Evolutionary conservation across 2,329 filamentous ascomycete genomes (phyloP).

Genomic region (Akanthomyces uredinophilus): DNA sequence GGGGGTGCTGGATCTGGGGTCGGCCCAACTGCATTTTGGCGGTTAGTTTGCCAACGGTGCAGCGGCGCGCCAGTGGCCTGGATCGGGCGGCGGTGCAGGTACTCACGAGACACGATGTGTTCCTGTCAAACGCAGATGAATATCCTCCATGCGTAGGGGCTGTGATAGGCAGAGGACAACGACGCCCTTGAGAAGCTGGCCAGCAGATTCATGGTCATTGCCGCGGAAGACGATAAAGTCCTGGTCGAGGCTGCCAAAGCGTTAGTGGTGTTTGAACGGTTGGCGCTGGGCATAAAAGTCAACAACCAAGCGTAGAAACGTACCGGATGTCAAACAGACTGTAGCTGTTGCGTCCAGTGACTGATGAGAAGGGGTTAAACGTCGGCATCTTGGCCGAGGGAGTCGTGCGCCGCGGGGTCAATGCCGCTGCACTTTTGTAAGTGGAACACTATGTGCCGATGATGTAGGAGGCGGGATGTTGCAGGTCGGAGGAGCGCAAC

Average conservation of each 20-base stretch:
- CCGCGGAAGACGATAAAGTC: slow-evolving; percentile 77
- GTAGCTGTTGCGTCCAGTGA: slow-evolving; percentile 45
- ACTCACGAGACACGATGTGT: slow-evolving; percentile 61
- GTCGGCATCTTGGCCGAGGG: slow-evolving; percentile 42
- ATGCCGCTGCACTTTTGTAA: slow-evolving; percentile 7
- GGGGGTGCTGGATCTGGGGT: slow-evolving; percentile 48
- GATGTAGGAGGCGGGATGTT: neutral
- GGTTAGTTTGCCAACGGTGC: neutral
- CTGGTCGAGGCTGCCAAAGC: slow-evolving; percentile 58
- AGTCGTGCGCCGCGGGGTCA: neutral
- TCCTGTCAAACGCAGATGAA: slow-evolving; percentile 67
- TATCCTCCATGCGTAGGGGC: slow-evolving; percentile 64
- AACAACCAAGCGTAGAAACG: slow-evolving; percentile 20
- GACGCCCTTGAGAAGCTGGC: slow-evolving; percentile 67
- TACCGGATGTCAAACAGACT: slow-evolving; percentile 57
- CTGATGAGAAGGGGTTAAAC: slow-evolving; percentile 51
- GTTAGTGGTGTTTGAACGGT: slow-evolving; percentile 14
- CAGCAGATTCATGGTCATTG: slow-evolving; percentile 67
- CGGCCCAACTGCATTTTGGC: slow-evolving; percentile 41
- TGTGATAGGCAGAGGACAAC: slow-evolving; percentile 69
- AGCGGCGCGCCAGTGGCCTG: neutral
- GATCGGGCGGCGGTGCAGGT: neutral
- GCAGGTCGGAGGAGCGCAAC: neutral
- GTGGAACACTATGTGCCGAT: neutral
- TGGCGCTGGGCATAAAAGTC: neutral